Conservation (phyloP, 139 green algal species). For the Penium margaritaceum region DNA sequence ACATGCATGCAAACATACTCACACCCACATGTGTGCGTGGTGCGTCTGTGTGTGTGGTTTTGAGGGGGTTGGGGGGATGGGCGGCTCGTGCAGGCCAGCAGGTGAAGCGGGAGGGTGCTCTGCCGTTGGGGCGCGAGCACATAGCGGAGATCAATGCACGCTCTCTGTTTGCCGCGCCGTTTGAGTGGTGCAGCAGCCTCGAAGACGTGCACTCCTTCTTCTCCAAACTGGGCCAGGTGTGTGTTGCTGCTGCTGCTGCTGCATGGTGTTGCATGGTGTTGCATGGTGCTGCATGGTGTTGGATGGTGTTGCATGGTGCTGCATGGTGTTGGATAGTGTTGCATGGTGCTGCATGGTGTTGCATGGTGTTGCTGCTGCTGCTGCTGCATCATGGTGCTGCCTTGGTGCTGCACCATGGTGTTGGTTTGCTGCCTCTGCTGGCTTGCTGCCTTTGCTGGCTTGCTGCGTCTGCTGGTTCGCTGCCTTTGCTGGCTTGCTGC, state of each 20-base stretch:
- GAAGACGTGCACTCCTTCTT: constrained; percentile 65
- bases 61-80: too few relatives aligned
- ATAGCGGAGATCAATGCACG: constrained; percentile 57
- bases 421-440: too few relatives aligned
- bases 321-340: background rate
- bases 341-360: background rate
- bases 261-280: too few relatives aligned
- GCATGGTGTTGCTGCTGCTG: background rate
- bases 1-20: too few relatives aligned
- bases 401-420: too few relatives aligned
- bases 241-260: background rate
- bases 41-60: too few relatives aligned
- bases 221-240: background rate
- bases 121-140: constrained; percentile 27
- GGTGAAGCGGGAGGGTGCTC: constrained; percentile 44
- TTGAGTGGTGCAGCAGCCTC: constrained; percentile 60
- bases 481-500: too few relatives aligned
- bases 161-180: constrained; percentile 68
- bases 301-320: too few relatives aligned
- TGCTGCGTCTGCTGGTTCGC: too few relatives aligned
- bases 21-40: too few relatives aligned
- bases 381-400: background rate
- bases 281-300: too few relatives aligned
- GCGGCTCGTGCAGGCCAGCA: constrained; percentile 10
- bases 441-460: too few relatives aligned